A percentile compares a stretch with the other conserved stretches of the same genome.
Evolutionary conservation across 1,284 basidiomycete species (phyloP).

Genomic region (Apiotrichum siamense): DNA sequence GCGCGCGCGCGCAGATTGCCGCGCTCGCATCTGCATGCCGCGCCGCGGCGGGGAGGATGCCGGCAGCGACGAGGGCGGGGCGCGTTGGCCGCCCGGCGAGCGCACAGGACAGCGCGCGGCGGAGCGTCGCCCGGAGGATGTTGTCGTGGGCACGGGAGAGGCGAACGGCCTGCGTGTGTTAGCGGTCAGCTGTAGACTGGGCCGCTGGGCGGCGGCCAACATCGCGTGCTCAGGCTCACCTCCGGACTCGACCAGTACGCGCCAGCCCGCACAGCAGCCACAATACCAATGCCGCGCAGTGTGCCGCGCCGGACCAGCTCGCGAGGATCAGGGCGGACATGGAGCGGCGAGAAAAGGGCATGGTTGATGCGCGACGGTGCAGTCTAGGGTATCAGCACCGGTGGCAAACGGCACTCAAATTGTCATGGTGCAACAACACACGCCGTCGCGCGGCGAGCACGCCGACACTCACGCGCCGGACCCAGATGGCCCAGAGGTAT

Average conservation of each 20-base stretch:
- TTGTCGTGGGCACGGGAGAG: conserved; percentile 19
- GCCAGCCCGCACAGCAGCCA: conserved; percentile 12
- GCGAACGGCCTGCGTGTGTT: conserved; percentile 21
- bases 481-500: conserved; percentile 21
- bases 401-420: no score
- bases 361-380: conserved; percentile 17
- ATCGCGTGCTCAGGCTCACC: no score
- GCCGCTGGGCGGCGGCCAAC: no score
- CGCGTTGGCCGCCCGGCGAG: conserved; percentile 13
- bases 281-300: conserved; percentile 20
- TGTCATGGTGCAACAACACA: no score
- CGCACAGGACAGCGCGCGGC: conserved; percentile 12
- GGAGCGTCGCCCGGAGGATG: conserved; percentile 10
- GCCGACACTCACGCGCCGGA: conserved; percentile 16
- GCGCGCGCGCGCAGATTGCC: conserved; percentile 14
- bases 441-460: no score
- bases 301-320: conserved; percentile 25
- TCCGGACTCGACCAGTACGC: conserved; percentile 21
- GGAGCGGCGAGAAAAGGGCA: conserved; percentile 21
- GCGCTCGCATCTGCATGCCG: neutral
- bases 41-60: conserved; percentile 16
- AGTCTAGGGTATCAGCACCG: conserved; percentile 16
- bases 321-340: conserved; percentile 15
- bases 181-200: no score
- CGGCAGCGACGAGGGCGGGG: conserved; percentile 7